Base-by-base conservation (phyloP, 2,329 filamentous ascomycete species). In the Hypoxylon sp. region DNA sequence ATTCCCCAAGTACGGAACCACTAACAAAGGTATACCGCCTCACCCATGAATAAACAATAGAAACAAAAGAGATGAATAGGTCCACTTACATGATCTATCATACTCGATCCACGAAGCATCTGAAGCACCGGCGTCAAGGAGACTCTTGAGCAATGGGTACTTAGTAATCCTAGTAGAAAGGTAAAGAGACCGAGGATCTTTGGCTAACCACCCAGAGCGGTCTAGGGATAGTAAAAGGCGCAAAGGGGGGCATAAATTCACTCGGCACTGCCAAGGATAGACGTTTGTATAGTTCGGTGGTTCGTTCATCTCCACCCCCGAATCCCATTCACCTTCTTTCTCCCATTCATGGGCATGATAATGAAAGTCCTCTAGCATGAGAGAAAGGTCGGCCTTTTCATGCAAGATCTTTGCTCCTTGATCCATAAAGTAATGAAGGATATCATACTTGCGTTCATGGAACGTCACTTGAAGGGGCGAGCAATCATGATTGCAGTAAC, bases 101-200 rank as follows among this genome's bases (percentile, higher is more conserved):
- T 44, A 13, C 9, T 26, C 22, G 3, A 24, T n/a, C 52, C 52
- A 63, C 11, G 51, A 39, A 24, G 33, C 22, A 29, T 52, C 47
- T 1, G 37, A 29, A 22, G 47, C 53, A 8, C 53, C 61, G 6
- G 53, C 22, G 8, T 59, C 61, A 22, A 64, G 53, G 11, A 64
- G 9, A 14, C 17, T 31, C 5, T 59, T 24, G 5, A 29, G 37
- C 29, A 58, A 14, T 26, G 47, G 53, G 17, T 39, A 46, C 8
- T 33, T 19, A 26, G 1, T 1, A 13, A 52, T 17, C 13, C 5
- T 8, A 1, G 26, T 26, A 13, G 60, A 29, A 11, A 44, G 33
- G 46, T n/a, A 57, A 8, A 63, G 46, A 39, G 11, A 51, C 13
- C 46, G 13, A 5, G 33, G 52, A 19, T 63, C 44, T 26, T 29